Base-by-base conservation (phyloP, 257 asterid species). In the Forsythia viridissima region DNA sequence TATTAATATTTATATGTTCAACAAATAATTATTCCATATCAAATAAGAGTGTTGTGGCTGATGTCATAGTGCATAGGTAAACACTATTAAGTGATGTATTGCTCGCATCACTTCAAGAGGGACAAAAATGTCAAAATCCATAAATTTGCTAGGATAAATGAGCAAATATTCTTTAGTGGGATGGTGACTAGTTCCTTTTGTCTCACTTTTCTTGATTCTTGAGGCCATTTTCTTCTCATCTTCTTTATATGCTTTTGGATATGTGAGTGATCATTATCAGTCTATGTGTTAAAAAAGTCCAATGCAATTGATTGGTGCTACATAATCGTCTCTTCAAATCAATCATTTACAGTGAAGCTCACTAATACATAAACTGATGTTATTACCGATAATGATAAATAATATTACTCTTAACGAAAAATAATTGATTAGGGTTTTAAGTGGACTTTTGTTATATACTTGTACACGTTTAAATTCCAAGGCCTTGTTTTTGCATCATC, bases 221-320 rank as follows among this genome's bases (percentile, higher is more conserved):
- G 57, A 41, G 75, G 61, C 63, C 63, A 71, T 10, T 21, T 44
- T 71, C 75, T 71, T 42, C 40, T 71, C 75, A 71, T 71, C 39
- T 42, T 43, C 75, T 71, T 71, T 51, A 21, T 6, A 71, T 71
- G 75, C 75, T 71, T 42, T 71, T 71, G 61, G 75, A 71, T 42
- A 8, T 71, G 75, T 21, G 16, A 44, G 34, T 30, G 34, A 30
- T 30, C 0, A 30, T 30, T 1, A 30, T 30, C 1, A 30, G 2
- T 30, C 34, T 30, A 30, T 1, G 34, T 30, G 34, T 30, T 1
- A 30, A 30, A 0, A 30, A 1, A 30, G 1, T 30, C 34, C 0
- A 30, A 0, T 30, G 2, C 34, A 30, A 30, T 30, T 30, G 34
- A 30, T 30, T 1, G 34, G 34, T 30, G 2, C 34, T 30, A 30